Evolutionary conservation across 2,329 filamentous ascomycete genomes (phyloP).

Genomic region (Epichloe amarillans): DNA sequence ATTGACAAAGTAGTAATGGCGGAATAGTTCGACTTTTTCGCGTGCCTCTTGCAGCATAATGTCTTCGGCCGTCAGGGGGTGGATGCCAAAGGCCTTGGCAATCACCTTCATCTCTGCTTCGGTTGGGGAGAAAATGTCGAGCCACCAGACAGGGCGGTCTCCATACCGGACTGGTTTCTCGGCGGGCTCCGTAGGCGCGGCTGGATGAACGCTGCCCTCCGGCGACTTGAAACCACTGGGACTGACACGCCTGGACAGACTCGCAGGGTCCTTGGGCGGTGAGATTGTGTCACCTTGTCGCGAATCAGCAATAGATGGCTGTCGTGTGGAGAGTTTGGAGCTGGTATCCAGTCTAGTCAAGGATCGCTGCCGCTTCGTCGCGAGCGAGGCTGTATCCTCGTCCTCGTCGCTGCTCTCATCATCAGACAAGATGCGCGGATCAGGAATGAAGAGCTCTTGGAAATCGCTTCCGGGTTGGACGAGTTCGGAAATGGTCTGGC

Average conservation of each 20-base stretch:
- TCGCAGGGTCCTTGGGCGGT: conserved; percentile 17
- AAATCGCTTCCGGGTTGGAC: conserved; percentile 77
- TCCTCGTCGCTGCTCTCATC: conserved; percentile 54
- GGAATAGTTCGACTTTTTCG: conserved; percentile 95
- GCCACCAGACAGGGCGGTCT: conserved; percentile 88
- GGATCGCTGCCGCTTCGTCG: conserved; percentile 12
- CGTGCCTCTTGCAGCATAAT: conserved; percentile 96
- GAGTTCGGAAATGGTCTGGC: conserved; percentile 86
- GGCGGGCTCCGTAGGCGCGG: conserved; percentile 9
- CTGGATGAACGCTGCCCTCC: conserved; percentile 10
- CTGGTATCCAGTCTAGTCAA: conserved; percentile 21
- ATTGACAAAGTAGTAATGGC: conserved; percentile 97
- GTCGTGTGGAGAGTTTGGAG: conserved; percentile 31
- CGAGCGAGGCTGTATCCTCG: conserved; percentile 17
- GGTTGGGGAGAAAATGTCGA: conserved; percentile 82
- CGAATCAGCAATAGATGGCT: conserved; percentile 27
- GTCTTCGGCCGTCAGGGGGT: conserved; percentile 92
- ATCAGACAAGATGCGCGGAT: conserved; percentile 63
- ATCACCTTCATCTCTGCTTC: conserved; percentile 93
- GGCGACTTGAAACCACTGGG: conserved; percentile 31
- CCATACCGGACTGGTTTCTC: conserved; percentile 48
- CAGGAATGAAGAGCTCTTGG: conserved; percentile 77
- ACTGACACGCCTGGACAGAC: conserved; percentile 32
- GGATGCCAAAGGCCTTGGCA: conserved; percentile 85
- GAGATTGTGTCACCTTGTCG: conserved; percentile 17